Evolutionary conservation across 306 rosid species (phyloP).

Genomic region (Mucuna pruriens): DNA sequence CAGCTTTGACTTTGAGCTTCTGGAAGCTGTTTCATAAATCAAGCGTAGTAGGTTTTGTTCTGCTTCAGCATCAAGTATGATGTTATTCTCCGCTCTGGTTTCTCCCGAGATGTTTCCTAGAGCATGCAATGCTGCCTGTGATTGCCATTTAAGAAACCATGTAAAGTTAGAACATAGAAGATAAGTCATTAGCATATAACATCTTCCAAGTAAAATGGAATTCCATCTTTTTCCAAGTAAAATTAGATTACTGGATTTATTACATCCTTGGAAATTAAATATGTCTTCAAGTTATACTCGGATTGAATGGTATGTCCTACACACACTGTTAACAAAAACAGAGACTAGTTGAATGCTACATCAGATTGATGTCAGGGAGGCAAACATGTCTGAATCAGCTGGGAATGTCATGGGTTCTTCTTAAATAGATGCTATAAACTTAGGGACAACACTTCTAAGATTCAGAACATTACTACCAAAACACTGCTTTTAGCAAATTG

Average conservation of each 20-base stretch:
- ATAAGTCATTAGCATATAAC: constrained; percentile 13
- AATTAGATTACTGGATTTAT: not conserved
- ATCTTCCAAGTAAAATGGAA: constrained; percentile 2
- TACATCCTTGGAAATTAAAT: not conserved
- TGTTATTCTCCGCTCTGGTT: constrained; percentile 59
- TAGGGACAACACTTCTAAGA: not conserved
- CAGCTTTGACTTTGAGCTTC: constrained; percentile 78
- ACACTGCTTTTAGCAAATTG: constrained; percentile 16
- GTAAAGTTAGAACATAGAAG: not conserved
- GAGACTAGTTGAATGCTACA: not conserved
- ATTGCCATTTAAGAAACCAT: constrained; percentile 32
- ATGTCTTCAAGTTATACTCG: not conserved
- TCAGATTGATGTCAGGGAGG: constrained; percentile 8
- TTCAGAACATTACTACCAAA: not conserved
- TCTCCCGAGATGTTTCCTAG: constrained; percentile 85
- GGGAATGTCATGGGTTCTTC: not conserved
- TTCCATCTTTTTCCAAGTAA: not conserved
- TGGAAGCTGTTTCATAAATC: constrained; percentile 70
- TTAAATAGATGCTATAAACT: not conserved
- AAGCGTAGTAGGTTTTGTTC: constrained; percentile 73
- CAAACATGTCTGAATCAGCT: not conserved
- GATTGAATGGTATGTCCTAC: not conserved
- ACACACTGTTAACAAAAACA: not conserved
- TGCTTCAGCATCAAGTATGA: constrained; percentile 62
- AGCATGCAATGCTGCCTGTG: constrained; percentile 90